Percentiles rank a stretch among this genome's conserved stretches.
Conservation (phyloP, 2,329 filamentous ascomycete species). For the Hortaea werneckii region DNA sequence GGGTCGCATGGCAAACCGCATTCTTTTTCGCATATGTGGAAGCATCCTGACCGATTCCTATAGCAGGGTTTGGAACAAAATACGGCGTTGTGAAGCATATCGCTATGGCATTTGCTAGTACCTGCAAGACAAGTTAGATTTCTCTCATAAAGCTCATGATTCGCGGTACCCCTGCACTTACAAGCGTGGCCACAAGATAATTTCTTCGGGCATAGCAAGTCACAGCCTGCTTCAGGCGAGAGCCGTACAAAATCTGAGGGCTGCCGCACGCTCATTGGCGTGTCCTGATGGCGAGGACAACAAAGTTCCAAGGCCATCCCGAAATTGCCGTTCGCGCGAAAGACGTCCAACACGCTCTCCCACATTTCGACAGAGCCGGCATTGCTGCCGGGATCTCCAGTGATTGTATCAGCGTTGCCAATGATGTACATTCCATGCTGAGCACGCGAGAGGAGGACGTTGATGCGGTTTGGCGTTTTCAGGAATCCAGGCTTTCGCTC, state of each 20-base stretch:
- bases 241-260: slow-evolving; percentile 49
- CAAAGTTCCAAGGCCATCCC: slow-evolving; percentile 43
- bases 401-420: slow-evolving; percentile 42
- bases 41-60: slow-evolving; percentile 27
- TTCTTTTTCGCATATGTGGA: slow-evolving; percentile 30
- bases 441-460: slow-evolving; percentile 57
- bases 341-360: slow-evolving; percentile 45
- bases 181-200: slow-evolving; percentile 39
- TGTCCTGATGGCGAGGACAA: slow-evolving; percentile 52
- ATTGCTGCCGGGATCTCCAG: slow-evolving; percentile 39
- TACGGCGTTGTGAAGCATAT: slow-evolving; percentile 32
- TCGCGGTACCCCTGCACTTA: slow-evolving; percentile 1
- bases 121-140: too few species aligned
- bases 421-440: slow-evolving; percentile 63
- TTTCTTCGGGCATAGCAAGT: slow-evolving; percentile 36
- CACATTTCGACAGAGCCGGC: slow-evolving; percentile 55
- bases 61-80: slow-evolving; percentile 33
- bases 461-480: slow-evolving; percentile 55
- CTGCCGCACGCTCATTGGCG: slow-evolving; percentile 37
- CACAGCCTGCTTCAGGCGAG: slow-evolving; percentile 54
- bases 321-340: slow-evolving; percentile 38
- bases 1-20: slow-evolving; percentile 35
- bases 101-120: slow-evolving; percentile 34
- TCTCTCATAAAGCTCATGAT: too few species aligned
- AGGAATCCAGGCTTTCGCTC: slow-evolving; percentile 54